Conservation (phyloP, 495 filamentous ascomycete species). For the Glonium stellatum region DNA sequence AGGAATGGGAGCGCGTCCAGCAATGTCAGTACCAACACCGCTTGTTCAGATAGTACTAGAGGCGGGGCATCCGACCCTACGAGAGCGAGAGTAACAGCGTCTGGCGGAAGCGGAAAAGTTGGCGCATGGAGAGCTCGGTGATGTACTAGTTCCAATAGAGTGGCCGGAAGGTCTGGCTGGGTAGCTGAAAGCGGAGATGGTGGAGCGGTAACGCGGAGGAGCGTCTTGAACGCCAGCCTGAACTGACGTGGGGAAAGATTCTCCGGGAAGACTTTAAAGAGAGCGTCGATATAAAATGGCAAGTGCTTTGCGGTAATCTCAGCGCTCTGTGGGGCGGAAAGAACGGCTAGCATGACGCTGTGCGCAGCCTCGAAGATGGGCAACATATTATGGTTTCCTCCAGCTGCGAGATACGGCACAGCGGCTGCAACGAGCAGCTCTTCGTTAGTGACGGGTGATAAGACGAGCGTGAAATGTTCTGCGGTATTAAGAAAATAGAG, state of each 20-base stretch:
- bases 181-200: slow-evolving; percentile 63
- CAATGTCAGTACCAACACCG: slow-evolving; percentile 69
- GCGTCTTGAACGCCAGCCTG: slow-evolving; percentile 82
- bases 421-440: slow-evolving; percentile 67
- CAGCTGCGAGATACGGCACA: slow-evolving; percentile 66
- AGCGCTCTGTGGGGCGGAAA: slow-evolving; percentile 72
- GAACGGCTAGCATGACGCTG: slow-evolving; percentile 71
- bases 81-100: slow-evolving; percentile 28
- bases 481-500: slow-evolving; percentile 87
- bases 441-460: slow-evolving; percentile 60
- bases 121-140: slow-evolving; percentile 56
- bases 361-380: slow-evolving; percentile 87
- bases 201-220: slow-evolving; percentile 79
- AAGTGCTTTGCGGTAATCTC: slow-evolving; percentile 63
- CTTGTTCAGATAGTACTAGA: slow-evolving; percentile 66
- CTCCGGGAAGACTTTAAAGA: slow-evolving; percentile 79
- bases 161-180: slow-evolving; percentile 70
- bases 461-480: slow-evolving; percentile 72
- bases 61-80: slow-evolving; percentile 24
- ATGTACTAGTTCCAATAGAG: slow-evolving; percentile 72
- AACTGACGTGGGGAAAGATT: slow-evolving; percentile 86
- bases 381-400: slow-evolving; percentile 52
- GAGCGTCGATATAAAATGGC: slow-evolving; percentile 77
- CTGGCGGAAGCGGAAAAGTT: slow-evolving; percentile 40
- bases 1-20: slow-evolving; percentile 77